A percentile compares a stretch with the other conserved stretches of the same genome.
These are phyloP conservation scores for Plenodomus tracheiphilus DNA, from an alignment of 2,329 filamentous ascomycete species.

Conservation along the genomic window DNA sequence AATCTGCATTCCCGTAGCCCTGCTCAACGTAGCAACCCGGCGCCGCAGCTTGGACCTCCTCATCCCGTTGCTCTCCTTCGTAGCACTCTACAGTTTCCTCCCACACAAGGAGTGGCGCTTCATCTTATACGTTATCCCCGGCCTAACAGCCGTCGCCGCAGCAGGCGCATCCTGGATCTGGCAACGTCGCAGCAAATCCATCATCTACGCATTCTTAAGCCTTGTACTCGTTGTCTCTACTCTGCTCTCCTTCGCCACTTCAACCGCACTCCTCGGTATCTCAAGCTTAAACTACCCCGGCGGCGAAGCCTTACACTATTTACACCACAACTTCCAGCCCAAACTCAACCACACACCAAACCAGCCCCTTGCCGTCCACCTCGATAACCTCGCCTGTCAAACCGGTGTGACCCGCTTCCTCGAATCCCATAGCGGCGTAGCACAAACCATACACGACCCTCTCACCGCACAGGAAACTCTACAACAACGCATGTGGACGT, in stretches of 20 bases:
- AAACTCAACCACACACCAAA: constrained; percentile 15
- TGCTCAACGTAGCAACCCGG: constrained; percentile 53
- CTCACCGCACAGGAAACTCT: constrained; percentile 23
- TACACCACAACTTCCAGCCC: constrained; percentile 45
- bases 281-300: constrained; percentile 94
- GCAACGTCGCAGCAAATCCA: constrained; percentile 65
- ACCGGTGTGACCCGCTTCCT: constrained; percentile 66
- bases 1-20: constrained; percentile 54
- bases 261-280: constrained; percentile 70
- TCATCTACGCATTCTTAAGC: constrained; percentile 59
- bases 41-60: constrained; percentile 56
- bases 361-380: constrained; percentile 49
- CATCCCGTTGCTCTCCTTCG: constrained; percentile 70
- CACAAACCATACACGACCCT: constrained; percentile 32
- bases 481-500: constrained; percentile 51
- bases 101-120: constrained; percentile 98
- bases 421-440: constrained; percentile 33
- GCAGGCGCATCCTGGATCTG: constrained; percentile 68
- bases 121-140: constrained; percentile 83
- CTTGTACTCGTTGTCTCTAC: constrained; percentile 63
- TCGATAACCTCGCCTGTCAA: constrained; percentile 66
- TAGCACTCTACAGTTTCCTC: constrained; percentile 80
- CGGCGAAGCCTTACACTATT: constrained; percentile 68
- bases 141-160: constrained; percentile 76
- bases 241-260: constrained; percentile 61